Conservation (phyloP, 2,329 filamentous ascomycete genomes). For the Epicoccum nigrum region DNA sequence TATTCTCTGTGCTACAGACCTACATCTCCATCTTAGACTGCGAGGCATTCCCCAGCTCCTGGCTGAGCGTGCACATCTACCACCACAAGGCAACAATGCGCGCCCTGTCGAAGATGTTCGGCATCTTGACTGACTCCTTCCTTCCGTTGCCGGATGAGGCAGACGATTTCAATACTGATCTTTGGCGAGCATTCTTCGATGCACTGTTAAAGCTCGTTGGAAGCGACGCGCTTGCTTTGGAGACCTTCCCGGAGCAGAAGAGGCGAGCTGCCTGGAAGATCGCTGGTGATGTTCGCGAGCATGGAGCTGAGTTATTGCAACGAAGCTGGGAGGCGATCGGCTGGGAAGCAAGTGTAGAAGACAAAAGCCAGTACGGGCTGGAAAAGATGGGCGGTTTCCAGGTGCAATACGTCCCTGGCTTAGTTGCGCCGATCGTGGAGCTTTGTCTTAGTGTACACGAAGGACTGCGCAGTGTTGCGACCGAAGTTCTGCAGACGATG, state of each 20-base stretch:
- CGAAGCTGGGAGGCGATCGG: slow-evolving; percentile 94
- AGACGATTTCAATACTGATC: slow-evolving; percentile 86
- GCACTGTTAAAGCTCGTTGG: slow-evolving; percentile 88
- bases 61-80: slow-evolving; percentile 92
- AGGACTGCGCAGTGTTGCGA: slow-evolving; percentile 84
- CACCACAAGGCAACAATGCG: slow-evolving; percentile 90
- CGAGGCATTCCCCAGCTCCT: slow-evolving; percentile 85
- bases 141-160: slow-evolving; percentile 90
- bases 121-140: slow-evolving; percentile 80
- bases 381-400: slow-evolving; percentile 93
- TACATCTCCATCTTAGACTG: slow-evolving; percentile 88
- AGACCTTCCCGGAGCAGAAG: slow-evolving; percentile 97
- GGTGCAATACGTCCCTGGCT: slow-evolving; percentile 93
- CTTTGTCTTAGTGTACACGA: slow-evolving; percentile 95
- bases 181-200: slow-evolving; percentile 94
- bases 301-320: slow-evolving; percentile 83
- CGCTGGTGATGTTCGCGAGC: slow-evolving; percentile 90
- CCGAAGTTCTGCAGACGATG: slow-evolving; percentile 95
- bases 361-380: slow-evolving; percentile 77
- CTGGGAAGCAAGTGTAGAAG: slow-evolving; percentile 87
- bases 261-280: slow-evolving; percentile 98
- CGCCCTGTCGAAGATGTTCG: slow-evolving; percentile 80
- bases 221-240: slow-evolving; percentile 85
- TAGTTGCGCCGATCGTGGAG: slow-evolving; percentile 90
- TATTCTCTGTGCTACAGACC: slow-evolving; percentile 81